Evolutionary conservation across 1,139 yeast species (phyloP).

Genomic region (Scheffersomyces stambukii): DNA sequence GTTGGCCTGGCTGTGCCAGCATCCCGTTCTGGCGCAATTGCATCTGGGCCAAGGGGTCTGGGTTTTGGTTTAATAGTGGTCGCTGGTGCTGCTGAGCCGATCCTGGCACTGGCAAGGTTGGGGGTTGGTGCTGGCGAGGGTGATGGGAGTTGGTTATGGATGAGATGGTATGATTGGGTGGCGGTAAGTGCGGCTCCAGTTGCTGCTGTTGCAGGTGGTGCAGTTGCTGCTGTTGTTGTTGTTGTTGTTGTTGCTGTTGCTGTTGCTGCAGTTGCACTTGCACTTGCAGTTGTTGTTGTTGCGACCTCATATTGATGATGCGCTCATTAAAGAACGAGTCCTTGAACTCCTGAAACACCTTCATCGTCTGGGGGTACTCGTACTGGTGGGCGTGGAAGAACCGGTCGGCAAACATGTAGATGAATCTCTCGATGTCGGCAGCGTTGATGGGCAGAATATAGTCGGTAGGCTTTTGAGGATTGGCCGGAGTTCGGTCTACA

Average conservation of each 20-base stretch:
- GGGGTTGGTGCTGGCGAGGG: slow-evolving; percentile 7
- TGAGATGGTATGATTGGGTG: slow-evolving; percentile 6
- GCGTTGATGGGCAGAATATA: slow-evolving; percentile 23
- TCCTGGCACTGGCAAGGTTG: slow-evolving; percentile 4
- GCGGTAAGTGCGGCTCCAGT: slow-evolving; percentile 7
- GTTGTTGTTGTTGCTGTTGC: slow-evolving; percentile 5
- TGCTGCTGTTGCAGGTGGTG: slow-evolving; percentile 4
- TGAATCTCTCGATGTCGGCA: slow-evolving; percentile 44
- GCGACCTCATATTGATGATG: slow-evolving; percentile 30
- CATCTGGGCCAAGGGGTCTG: slow-evolving; percentile 3
- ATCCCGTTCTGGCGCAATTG: slow-evolving; percentile 6
- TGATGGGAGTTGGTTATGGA: slow-evolving; percentile 9
- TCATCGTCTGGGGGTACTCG: slow-evolving; percentile 47
- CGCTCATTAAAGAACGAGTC: slow-evolving; percentile 48
- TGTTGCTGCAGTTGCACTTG: slow-evolving; percentile 11
- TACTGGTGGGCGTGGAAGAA: slow-evolving; percentile 43
- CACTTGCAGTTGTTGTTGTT: slow-evolving; percentile 19
- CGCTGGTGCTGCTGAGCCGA: slow-evolving; percentile 12
- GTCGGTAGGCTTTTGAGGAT: too few species aligned
- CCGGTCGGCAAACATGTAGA: slow-evolving; percentile 45
- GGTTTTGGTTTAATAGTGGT: slow-evolving; percentile 7
- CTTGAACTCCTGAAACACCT: slow-evolving; percentile 48
- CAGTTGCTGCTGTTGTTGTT: slow-evolving; percentile 8
- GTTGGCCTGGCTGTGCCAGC: slow-evolving; percentile 3
- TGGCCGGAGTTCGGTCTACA: too few species aligned